phyloP scores from a whole-genome alignment of 805 yeast species.

The Hanseniaspora guilliermondii region DNA sequence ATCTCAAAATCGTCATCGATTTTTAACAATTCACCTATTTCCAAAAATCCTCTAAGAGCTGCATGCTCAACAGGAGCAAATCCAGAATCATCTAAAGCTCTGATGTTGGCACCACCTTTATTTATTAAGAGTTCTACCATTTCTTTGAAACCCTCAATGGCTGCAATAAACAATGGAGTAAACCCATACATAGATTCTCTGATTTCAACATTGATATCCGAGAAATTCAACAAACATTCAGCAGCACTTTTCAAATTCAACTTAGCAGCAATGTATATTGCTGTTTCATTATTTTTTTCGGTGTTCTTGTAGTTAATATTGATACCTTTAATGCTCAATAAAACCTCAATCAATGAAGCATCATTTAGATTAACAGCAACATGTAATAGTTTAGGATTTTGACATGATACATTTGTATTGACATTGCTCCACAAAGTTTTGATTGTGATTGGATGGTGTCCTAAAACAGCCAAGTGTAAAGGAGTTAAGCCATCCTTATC shows the following conservation, averaged over 20 bases:
- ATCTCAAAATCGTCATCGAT: conserved; percentile 18
- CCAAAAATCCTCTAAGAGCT: conserved; percentile 72
- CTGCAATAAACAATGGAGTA: conserved; percentile 87
- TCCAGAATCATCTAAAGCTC: conserved; percentile 65
- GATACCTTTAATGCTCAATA: conserved; percentile 46
- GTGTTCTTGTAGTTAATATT: conserved; percentile 51
- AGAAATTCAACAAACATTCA: conserved; percentile 38
- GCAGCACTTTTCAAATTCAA: conserved; percentile 44
- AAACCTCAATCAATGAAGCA: conserved; percentile 39
- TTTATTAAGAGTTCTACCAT: conserved; percentile 45
- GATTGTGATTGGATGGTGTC: conserved; percentile 69
- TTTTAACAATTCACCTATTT: conserved; percentile 48
- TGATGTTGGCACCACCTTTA: conserved; percentile 38
- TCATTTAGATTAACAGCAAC: conserved; percentile 52
- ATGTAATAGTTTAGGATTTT: conserved; percentile 46
- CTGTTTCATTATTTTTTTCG: conserved; percentile 50
- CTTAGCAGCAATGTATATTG: conserved; percentile 70
- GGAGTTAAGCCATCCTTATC: conserved; percentile 68
- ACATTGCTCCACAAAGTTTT: conserved; percentile 42
- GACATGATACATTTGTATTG: conserved; percentile 28
- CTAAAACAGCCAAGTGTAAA: conserved; percentile 67
- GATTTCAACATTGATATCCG: conserved; percentile 57
- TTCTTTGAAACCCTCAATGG: conserved; percentile 63
- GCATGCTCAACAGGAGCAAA: conserved; percentile 99
- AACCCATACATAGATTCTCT: conserved; percentile 75